phyloP scores from a whole-genome alignment of 2,329 filamentous ascomycete genomes.

The Fusarium sterilihyphosum region DNA sequence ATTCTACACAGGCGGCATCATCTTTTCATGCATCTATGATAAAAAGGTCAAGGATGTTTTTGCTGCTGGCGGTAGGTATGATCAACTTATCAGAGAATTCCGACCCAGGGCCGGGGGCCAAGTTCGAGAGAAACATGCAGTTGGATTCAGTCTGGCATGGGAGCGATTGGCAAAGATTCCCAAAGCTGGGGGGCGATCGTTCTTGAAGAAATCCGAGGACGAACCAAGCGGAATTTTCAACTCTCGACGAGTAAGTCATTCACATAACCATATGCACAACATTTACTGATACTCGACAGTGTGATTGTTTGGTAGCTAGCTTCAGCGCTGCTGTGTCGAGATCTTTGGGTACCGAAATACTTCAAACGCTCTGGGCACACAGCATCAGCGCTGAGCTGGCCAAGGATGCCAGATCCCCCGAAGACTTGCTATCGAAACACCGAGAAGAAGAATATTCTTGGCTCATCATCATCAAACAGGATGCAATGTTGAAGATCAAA shows the following conservation, averaged over 20 bases:
- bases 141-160: slow-evolving; percentile 92
- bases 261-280: neutral
- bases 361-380: slow-evolving; percentile 82
- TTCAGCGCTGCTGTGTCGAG: slow-evolving; percentile 83
- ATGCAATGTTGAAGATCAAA: slow-evolving; percentile 80
- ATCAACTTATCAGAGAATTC: slow-evolving; percentile 86
- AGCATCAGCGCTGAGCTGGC: slow-evolving; percentile 91
- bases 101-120: slow-evolving; percentile 73
- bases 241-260: slow-evolving; percentile 66
- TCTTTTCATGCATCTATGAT: slow-evolving; percentile 93
- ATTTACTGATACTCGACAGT: slow-evolving; percentile 56
- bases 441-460: slow-evolving; percentile 83
- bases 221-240: slow-evolving; percentile 68
- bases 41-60: slow-evolving; percentile 86
- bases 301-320: slow-evolving; percentile 89
- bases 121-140: slow-evolving; percentile 77
- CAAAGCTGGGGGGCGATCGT: slow-evolving; percentile 64
- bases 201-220: slow-evolving; percentile 76
- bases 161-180: slow-evolving; percentile 79
- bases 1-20: slow-evolving; percentile 85
- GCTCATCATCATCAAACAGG: slow-evolving; percentile 88
- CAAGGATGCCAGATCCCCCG: slow-evolving; percentile 78
- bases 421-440: slow-evolving; percentile 81
- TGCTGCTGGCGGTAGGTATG: slow-evolving; percentile 93
- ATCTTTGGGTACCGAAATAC: slow-evolving; percentile 78